Base-by-base conservation (phyloP, 129 eudicot species). In the Gnaphalium uliginosum region DNA sequence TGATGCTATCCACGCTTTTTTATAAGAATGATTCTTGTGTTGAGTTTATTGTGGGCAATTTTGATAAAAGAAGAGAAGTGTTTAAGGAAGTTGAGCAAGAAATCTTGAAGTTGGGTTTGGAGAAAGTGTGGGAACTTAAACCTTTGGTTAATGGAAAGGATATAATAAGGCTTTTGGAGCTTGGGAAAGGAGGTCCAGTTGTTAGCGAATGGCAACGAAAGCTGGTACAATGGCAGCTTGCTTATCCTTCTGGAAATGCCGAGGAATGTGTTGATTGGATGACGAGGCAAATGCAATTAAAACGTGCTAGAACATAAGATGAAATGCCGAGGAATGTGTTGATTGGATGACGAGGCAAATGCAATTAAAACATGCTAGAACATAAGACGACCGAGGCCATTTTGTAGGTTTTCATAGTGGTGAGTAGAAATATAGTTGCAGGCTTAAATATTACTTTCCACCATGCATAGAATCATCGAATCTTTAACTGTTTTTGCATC, bases 201-300 rank as follows among this genome's bases (percentile, higher is more conserved):
- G 87, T 93, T 18, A 82, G 77, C 23, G 89, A 90, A 85, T 93
- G 97, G 95, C 89, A 81, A 76, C 78, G 87, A 69, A 90, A 87
- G 58, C 68, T 93, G 67, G 73, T 88, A 4, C 86, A 90, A 29
- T 93, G 98, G 98, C 96, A 93, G 70, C 98, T 93, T 26, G 97
- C 96, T 13, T 81, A 93, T 76, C 96, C 96, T 62, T 79, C 82
- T 60, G 91, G 88, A 32, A 76, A 85, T 30, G 82, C 84, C 1
- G 91, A 88, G 8, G 93, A 88, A 76, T 90, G 93, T 83, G 72
- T 83, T 23, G 97, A 90, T 25, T 88, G 96, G 97, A 84, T 93
- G 91, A 87, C 81, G 79, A 85, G 69, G 73, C 76, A 90, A 85
- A 32, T 88, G 24, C 84, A 86, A 5, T 74, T 86, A 15, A 90